Conservation (phyloP, 1,139 yeast species). For the Ogataea hybrid region DNA sequence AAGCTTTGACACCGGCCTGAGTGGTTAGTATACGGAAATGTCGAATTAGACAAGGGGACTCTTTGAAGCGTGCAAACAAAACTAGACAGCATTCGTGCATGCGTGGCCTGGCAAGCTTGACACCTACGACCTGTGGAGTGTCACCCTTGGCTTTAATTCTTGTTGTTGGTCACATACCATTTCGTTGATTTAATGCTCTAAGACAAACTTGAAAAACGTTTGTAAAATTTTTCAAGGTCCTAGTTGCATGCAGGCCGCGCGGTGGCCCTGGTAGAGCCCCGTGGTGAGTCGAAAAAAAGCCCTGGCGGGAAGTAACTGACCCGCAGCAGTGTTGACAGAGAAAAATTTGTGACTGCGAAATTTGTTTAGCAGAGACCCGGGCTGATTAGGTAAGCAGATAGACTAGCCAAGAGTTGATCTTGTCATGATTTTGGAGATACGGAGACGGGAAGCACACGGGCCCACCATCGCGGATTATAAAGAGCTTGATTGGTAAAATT, state of each 20-base stretch:
- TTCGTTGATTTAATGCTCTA: constrained; percentile 15
- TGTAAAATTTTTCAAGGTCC: constrained; percentile 12
- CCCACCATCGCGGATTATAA: neutral
- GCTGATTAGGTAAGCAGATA: neutral
- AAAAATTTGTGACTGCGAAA: constrained; percentile 9
- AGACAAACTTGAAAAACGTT: constrained; percentile 9
- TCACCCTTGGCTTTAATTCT: neutral
- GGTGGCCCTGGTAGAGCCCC: neutral
- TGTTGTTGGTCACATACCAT: constrained; percentile 17
- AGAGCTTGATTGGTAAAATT: constrained; percentile 13
- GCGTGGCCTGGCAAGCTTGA: neutral
- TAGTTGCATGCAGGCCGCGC: constrained; percentile 2
- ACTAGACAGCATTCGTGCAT: neutral
- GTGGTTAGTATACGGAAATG: constrained; percentile 9
- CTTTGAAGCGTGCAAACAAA: too few species aligned
- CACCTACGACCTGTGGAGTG: neutral
- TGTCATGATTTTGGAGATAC: constrained; percentile 1
- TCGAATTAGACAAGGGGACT: neutral
- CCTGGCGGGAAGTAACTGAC: constrained; percentile 1
- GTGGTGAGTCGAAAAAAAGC: neutral
- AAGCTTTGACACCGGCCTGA: constrained; percentile 90
- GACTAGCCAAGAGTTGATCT: too few species aligned
- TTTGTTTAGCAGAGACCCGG: neutral
- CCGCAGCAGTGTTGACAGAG: neutral
- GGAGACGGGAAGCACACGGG: neutral